Base-by-base conservation (phyloP, 73 alveolate genomes). In the Urostyla sp. region DNA sequence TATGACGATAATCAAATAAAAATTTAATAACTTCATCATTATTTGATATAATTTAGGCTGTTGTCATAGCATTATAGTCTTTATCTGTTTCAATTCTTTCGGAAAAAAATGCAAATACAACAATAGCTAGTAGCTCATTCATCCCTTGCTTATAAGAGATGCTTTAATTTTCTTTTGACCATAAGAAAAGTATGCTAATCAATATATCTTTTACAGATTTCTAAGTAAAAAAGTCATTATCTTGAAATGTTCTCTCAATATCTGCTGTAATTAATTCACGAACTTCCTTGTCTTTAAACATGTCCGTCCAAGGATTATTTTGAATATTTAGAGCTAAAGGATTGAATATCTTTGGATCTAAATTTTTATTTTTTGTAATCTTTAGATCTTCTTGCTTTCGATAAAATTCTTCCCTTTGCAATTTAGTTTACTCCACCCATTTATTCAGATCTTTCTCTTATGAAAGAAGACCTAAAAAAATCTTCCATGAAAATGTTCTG, bases 221-320 rank as follows among this genome's bases (percentile, higher is more conserved):
- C 54, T 67, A 48, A 32, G 46, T 43, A 82, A 92, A 95, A 51
- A 87, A 85, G 8, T 85, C 92, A 50, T 89, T 75, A 66, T 95
- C 98, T 80, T 95, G 94, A 89, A 86, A 84, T 0, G 98, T 92
- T 72, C 99, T 87, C 35, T 92, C 95, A 23, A 95, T 54, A 80
- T 95, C 99, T 32, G 85, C 55, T 73, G 73, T 69, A 32, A 95
- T 95, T 67, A 85, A 53, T 40, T 90, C 95, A 38, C 85, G 83
- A 26, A 92, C 54, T 32, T 90, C 93, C 40, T 90, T 87, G 49
- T 94, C 95, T 69, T 75, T 93, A 75, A 84, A 82, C 87, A 87
- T 84, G 37, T 79, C 82, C 24, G 87, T 80, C 99, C 99, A 94
- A 20, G 91, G 88, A 51, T 84, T 89, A 72, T 85, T 80, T 50